Conservation (phyloP, 2,329 filamentous ascomycete species). For the Akanthomyces dipterigenus region DNA sequence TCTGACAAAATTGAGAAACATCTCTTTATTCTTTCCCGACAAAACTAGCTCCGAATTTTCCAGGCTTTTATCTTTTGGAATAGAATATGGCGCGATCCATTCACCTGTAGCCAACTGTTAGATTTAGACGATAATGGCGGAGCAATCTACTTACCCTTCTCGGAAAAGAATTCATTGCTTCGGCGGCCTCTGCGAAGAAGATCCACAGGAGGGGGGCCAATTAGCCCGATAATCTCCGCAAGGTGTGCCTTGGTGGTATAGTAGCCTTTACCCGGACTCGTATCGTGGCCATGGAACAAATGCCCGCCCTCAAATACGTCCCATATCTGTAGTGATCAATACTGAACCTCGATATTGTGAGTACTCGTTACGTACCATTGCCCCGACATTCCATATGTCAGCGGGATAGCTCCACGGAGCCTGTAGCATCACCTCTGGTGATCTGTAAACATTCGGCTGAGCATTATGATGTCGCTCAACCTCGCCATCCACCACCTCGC, state of each 20-base stretch:
- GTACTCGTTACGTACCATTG: slow-evolving; percentile 12
- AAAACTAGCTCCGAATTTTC: background rate
- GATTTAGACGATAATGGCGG: too few species aligned
- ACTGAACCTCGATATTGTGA: background rate
- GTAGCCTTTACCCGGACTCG: background rate
- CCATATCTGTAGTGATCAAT: slow-evolving; percentile 17
- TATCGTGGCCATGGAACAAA: slow-evolving; percentile 17
- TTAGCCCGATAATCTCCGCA: slow-evolving; percentile 19
- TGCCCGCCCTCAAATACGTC: slow-evolving; percentile 19
- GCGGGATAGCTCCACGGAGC: slow-evolving; percentile 20
- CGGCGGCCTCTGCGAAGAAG: slow-evolving; percentile 13
- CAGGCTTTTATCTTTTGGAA: background rate
- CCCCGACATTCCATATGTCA: slow-evolving; percentile 20
- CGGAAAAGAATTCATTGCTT: slow-evolving; percentile 14
- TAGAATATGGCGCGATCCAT: background rate
- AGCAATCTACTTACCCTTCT: background rate
- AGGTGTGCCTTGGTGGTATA: slow-evolving; percentile 19
- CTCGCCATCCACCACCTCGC: slow-evolving; percentile 13
- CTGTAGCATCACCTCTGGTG: slow-evolving; percentile 21
- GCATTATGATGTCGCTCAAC: slow-evolving; percentile 14
- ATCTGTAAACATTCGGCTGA: slow-evolving; percentile 19
- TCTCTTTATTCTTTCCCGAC: slow-evolving; percentile 10
- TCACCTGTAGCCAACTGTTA: background rate
- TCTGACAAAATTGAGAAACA: slow-evolving; percentile 18
- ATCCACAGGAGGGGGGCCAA: slow-evolving; percentile 18